These are phyloP conservation scores for Suillus fuscotomentosus DNA, from an alignment of 768 basidiomycete species.

Conservation along the genomic window DNA sequence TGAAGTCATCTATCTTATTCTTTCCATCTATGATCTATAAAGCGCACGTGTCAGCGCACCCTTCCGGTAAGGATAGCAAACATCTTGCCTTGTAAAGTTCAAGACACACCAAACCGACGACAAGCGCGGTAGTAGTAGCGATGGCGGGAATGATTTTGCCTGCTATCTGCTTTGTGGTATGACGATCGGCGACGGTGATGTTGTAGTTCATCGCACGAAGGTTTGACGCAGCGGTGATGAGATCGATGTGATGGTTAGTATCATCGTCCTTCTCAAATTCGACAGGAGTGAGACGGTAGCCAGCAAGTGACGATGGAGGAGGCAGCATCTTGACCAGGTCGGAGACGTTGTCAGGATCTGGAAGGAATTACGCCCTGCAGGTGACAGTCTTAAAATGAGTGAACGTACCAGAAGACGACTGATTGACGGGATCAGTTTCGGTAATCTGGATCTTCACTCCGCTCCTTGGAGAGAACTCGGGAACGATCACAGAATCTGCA, in stretches of 20 bases:
- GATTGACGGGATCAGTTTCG: constrained; percentile 85
- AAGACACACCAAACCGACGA: constrained; percentile 93
- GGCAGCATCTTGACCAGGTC: constrained; percentile 72
- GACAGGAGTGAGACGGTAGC: constrained; percentile 93
- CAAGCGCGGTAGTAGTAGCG: constrained; percentile 95
- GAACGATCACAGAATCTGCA: constrained; percentile 79
- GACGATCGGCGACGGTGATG: constrained; percentile 82
- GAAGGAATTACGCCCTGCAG: constrained; percentile 7
- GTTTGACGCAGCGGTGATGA: constrained; percentile 97
- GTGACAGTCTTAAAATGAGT: neutral
- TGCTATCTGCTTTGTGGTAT: constrained; percentile 95
- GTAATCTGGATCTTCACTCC: constrained; percentile 92
- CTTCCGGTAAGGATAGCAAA: neutral
- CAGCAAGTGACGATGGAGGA: constrained; percentile 86
- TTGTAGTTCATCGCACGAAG: constrained; percentile 94
- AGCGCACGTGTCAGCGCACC: constrained; percentile 1
- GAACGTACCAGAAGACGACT: constrained; percentile 33
- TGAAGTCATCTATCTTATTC: constrained; percentile 90
- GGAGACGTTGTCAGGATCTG: constrained; percentile 51
- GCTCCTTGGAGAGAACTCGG: constrained; percentile 90
- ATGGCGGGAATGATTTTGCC: constrained; percentile 99
- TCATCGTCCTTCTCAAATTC: constrained; percentile 99
- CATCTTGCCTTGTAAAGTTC: constrained; percentile 88
- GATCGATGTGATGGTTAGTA: constrained; percentile 96
- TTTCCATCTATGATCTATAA: constrained; percentile 91